A percentile compares a stretch with the other conserved stretches of the same genome.
These are phyloP conservation scores for Thymus quinquecostatus DNA, from an alignment of 257 asterid genomes.

Conservation along the genomic window DNA sequence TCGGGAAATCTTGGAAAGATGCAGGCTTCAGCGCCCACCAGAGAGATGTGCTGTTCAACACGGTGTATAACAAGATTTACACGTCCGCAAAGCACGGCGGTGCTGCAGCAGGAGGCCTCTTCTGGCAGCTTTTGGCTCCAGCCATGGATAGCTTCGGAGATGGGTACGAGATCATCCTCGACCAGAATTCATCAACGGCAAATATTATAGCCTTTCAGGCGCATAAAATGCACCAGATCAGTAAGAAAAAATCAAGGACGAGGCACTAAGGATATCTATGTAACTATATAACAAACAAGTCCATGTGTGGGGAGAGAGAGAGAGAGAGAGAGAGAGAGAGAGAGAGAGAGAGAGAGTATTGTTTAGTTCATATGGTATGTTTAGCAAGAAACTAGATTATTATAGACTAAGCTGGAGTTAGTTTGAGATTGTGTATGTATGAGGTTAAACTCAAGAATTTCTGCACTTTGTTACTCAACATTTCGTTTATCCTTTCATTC, in stretches of 20 bases:
- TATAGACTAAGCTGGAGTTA: too few relatives aligned
- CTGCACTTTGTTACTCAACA: too few relatives aligned
- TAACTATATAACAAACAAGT: not conserved
- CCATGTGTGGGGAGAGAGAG: not conserved
- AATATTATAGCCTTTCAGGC: slow-evolving; percentile 68
- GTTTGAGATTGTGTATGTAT: not conserved
- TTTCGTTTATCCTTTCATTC: too few relatives aligned
- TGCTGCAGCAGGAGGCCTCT: slow-evolving; percentile 82
- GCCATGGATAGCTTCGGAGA: slow-evolving; percentile 77
- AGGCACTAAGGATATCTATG: slow-evolving; percentile 21
- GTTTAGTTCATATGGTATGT: slow-evolving; percentile 42
- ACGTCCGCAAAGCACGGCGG: slow-evolving; percentile 81
- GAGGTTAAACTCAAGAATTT: not conserved
- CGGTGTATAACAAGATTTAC: slow-evolving; percentile 67
- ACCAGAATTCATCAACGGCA: slow-evolving; percentile 64
- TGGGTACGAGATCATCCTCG: slow-evolving; percentile 72
- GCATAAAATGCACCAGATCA: slow-evolving; percentile 52
- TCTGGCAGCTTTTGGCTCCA: slow-evolving; percentile 80
- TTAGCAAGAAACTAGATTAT: slow-evolving; percentile 7
- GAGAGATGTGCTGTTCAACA: slow-evolving; percentile 61
- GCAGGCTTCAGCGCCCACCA: slow-evolving; percentile 53
- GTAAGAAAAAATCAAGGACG: slow-evolving; percentile 56
- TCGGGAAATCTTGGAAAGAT: slow-evolving; percentile 79
- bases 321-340: too few relatives aligned
- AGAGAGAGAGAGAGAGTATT: too few relatives aligned